These are phyloP conservation scores for Neofusicoccum ribis DNA, from an alignment of 2,329 filamentous ascomycete genomes.

Conservation along the genomic window DNA sequence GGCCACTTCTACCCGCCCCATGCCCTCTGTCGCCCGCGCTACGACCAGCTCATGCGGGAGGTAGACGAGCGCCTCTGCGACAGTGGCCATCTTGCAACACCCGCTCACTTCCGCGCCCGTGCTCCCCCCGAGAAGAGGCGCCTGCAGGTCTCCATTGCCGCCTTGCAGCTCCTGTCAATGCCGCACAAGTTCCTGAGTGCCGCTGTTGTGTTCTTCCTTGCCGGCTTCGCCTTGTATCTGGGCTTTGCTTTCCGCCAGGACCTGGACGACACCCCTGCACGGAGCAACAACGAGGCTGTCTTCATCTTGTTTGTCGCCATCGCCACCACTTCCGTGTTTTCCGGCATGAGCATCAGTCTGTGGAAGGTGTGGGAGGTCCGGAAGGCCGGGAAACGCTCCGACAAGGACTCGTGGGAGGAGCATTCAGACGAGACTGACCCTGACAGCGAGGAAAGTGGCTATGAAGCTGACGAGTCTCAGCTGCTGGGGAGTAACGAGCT, in stretches of 20 bases:
- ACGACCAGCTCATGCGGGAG: not conserved
- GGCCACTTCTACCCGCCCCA: constrained; percentile 9
- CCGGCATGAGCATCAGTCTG: not conserved
- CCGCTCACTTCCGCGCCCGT: not conserved
- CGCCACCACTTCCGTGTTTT: not conserved
- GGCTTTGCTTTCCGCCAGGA: constrained; percentile 13
- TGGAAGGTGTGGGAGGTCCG: constrained; percentile 10
- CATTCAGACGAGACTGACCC: not conserved
- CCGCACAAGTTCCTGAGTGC: constrained; percentile 10
- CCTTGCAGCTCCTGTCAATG: constrained; percentile 2
- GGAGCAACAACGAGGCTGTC: constrained; percentile 11
- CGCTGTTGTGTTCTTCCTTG: constrained; percentile 4
- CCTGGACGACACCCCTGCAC: constrained; percentile 6
- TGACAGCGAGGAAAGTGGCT: not conserved
- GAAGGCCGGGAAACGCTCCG: not conserved
- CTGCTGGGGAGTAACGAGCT: not conserved
- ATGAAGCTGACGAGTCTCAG: not conserved
- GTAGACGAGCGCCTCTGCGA: not conserved
- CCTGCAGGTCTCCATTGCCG: constrained; percentile 9
- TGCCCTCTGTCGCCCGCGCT: not conserved
- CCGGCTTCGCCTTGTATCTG: not conserved
- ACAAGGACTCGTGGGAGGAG: not conserved
- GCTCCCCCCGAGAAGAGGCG: not conserved
- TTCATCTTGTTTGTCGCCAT: not conserved
- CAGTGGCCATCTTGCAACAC: not conserved